Evolutionary conservation across 768 basidiomycete species (phyloP).

Genomic region (Leccinellum luteum): DNA sequence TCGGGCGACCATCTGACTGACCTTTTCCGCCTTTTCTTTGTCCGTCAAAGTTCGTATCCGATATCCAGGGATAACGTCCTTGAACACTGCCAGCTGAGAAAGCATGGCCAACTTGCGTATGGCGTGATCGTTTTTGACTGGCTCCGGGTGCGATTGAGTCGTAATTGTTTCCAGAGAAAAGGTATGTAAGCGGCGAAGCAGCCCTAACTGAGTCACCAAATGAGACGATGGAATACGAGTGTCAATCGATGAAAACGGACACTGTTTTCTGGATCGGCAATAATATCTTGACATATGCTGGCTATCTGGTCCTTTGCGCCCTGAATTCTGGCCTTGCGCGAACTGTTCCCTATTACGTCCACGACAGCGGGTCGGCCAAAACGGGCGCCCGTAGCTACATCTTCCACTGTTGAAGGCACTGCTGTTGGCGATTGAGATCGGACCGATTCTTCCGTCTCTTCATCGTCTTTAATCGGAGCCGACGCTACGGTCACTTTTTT

Average conservation of each 20-base stretch:
- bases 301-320: constrained; percentile 94
- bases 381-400: constrained; percentile 78
- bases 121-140: constrained; percentile 72
- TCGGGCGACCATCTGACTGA: constrained; percentile 86
- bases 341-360: constrained; percentile 64
- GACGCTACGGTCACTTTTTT: constrained; percentile 32
- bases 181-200: constrained; percentile 83
- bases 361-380: constrained; percentile 83
- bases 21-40: constrained; percentile 88
- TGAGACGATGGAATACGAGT: constrained; percentile 12
- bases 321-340: constrained; percentile 64
- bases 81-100: constrained; percentile 91
- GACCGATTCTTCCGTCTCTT: constrained; percentile 37
- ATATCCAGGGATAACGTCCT: constrained; percentile 94
- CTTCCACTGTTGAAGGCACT: constrained; percentile 46
- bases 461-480: constrained; percentile 23
- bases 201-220: constrained; percentile 60
- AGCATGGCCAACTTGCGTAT: constrained; percentile 88
- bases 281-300: constrained; percentile 87
- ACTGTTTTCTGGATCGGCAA: constrained; percentile 92
- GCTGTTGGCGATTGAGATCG: constrained; percentile 28
- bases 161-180: constrained; percentile 81
- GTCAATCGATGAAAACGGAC: constrained; percentile 46
- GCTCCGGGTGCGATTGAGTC: constrained; percentile 63
- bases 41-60: constrained; percentile 91